phyloP scores from a whole-genome alignment of 129 eudicot genomes.

The Oenanthe sinensis region DNA sequence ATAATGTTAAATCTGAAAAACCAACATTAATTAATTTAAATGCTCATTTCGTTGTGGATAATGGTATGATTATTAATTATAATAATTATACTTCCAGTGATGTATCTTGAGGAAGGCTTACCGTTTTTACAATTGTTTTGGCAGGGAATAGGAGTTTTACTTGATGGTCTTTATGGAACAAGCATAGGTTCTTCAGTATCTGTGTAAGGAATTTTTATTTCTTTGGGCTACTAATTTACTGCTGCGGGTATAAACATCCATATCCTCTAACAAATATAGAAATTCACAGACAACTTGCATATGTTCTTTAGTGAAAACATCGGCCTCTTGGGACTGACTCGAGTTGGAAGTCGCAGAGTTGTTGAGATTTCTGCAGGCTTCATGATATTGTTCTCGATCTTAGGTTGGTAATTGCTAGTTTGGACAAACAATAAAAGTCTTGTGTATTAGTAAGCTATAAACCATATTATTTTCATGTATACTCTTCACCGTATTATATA shows the following conservation, averaged over 20 bases:
- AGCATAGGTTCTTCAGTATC: conserved; percentile 89
- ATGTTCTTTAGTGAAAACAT: conserved; percentile 47
- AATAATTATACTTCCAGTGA: background rate
- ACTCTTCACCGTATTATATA: background rate
- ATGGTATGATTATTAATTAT: background rate
- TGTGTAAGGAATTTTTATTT: conserved; percentile 44
- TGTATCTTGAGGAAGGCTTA: background rate
- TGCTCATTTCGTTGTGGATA: background rate
- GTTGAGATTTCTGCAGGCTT: conserved; percentile 65
- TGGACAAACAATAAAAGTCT: background rate
- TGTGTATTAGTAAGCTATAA: background rate
- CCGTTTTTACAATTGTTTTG: conserved; percentile 8
- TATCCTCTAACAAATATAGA: background rate
- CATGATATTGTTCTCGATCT: conserved; percentile 56
- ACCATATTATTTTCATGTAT: background rate
- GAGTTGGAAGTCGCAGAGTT: conserved; percentile 69
- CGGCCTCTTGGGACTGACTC: conserved; percentile 58
- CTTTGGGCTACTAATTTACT: background rate
- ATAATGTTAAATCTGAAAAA: background rate
- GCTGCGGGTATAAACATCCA: background rate
- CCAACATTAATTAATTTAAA: background rate
- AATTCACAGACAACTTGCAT: background rate
- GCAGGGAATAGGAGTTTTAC: conserved; percentile 86
- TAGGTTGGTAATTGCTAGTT: conserved; percentile 29
- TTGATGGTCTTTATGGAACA: conserved; percentile 92